Conservation (phyloP, 176 grass and related monocot genomes). For the Carex myosuroides region DNA sequence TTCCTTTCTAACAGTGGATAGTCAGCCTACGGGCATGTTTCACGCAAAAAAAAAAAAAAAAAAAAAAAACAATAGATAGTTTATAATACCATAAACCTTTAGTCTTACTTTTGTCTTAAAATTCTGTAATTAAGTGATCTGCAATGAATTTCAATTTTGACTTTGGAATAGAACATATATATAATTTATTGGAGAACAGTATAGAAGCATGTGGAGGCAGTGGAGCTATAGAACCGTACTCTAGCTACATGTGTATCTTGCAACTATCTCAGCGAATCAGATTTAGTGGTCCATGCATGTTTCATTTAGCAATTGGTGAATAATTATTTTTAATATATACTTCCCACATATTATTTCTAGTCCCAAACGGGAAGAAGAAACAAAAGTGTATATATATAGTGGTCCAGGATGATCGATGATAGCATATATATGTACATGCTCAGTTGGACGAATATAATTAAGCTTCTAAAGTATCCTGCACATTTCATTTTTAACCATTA, state of each 20-base stretch:
- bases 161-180: neutral
- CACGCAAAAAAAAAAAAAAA: too few species aligned
- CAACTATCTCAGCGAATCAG: conserved; percentile 3
- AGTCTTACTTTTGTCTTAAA: too few species aligned
- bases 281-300: conserved; percentile 18
- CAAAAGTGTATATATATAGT: neutral
- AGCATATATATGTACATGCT: neutral
- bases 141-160: neutral
- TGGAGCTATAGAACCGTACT: neutral
- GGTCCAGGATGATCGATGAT: neutral
- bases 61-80: too few species aligned
- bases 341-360: neutral
- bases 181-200: neutral
- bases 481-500: neutral
- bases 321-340: neutral
- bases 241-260: neutral
- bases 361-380: neutral
- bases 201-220: neutral
- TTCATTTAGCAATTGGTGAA: neutral
- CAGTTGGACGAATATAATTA: neutral
- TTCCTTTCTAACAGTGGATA: too few species aligned
- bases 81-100: too few species aligned
- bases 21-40: too few species aligned
- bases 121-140: too few species aligned
- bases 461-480: neutral